Percentiles rank a stretch among this genome's conserved stretches.
Evolutionary conservation across 2,329 filamentous ascomycete species (phyloP).

Genomic region (Botrytis medusae): DNA sequence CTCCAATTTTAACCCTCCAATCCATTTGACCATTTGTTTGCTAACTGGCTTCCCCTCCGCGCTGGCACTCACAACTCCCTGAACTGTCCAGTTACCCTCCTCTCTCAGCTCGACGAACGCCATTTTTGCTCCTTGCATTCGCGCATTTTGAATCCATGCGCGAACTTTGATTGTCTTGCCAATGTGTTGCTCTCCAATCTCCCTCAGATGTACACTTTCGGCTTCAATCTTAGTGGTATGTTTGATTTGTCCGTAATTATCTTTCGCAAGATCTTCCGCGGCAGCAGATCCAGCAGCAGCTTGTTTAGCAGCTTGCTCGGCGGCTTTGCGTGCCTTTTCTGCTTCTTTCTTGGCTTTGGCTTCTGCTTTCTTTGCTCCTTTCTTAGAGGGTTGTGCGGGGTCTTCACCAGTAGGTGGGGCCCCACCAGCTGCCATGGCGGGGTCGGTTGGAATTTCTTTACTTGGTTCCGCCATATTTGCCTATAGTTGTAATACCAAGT

Average conservation of each 20-base stretch:
- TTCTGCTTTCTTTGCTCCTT: constrained; percentile 79
- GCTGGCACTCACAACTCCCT: constrained; percentile 72
- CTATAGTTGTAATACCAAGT: no score
- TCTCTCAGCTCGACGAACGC: constrained; percentile 84
- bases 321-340: constrained; percentile 69
- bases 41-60: constrained; percentile 63
- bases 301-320: constrained; percentile 72
- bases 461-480: constrained; percentile 27
- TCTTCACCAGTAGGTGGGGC: constrained; percentile 19
- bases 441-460: constrained; percentile 28
- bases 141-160: constrained; percentile 81
- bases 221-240: constrained; percentile 56
- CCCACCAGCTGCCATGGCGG: constrained; percentile 17
- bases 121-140: constrained; percentile 88
- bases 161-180: constrained; percentile 74
- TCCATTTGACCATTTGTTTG: constrained; percentile 94
- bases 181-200: constrained; percentile 62
- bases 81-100: constrained; percentile 72
- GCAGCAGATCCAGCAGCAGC: constrained; percentile 64
- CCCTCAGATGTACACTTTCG: constrained; percentile 59
- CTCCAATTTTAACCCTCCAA: constrained; percentile 71
- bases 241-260: constrained; percentile 75
- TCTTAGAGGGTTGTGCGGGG: constrained; percentile 58
- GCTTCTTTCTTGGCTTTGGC: constrained; percentile 87
- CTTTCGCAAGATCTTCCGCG: constrained; percentile 65